phyloP scores from a whole-genome alignment of 2,329 filamentous ascomycete species.

The Phialocephala sp. region DNA sequence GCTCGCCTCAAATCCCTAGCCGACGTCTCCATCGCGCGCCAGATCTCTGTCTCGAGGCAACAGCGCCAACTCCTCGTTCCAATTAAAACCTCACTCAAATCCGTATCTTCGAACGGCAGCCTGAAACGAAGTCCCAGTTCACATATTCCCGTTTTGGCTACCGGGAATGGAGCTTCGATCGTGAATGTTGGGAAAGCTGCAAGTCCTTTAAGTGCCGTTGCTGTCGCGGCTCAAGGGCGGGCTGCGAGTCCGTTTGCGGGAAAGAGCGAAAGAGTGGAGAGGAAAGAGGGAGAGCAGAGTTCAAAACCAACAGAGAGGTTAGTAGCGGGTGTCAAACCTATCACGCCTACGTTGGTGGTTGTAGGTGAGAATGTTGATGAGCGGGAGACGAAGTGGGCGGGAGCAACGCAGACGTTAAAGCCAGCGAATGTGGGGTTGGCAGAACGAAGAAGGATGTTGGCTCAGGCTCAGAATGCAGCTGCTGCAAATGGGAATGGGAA shows the following conservation, averaged over 20 bases:
- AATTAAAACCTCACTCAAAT: constrained; percentile 46
- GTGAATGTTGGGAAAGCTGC: constrained; percentile 19
- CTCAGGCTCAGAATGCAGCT: constrained; percentile 11
- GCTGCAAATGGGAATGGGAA: neutral
- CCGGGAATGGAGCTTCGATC: constrained; percentile 8
- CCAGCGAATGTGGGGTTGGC: constrained; percentile 40
- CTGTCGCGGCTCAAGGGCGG: constrained; percentile 26
- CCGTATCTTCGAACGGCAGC: constrained; percentile 9
- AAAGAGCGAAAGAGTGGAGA: constrained; percentile 1
- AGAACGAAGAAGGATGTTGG: constrained; percentile 35
- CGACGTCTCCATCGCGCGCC: constrained; percentile 70
- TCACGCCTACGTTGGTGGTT: constrained; percentile 38
- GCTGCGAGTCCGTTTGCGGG: constrained; percentile 10
- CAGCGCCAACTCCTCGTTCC: constrained; percentile 65
- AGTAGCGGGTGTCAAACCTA: constrained; percentile 31
- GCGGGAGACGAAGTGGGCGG: constrained; percentile 26
- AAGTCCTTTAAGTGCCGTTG: constrained; percentile 32
- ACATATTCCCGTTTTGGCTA: constrained; percentile 8
- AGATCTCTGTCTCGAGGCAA: constrained; percentile 68
- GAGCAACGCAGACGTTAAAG: constrained; percentile 35
- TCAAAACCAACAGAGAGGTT: constrained; percentile 24
- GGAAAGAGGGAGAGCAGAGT: constrained; percentile 10
- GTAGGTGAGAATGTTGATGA: constrained; percentile 25
- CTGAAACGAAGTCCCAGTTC: constrained; percentile 22
- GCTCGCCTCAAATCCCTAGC: constrained; percentile 59